Evolutionary conservation across 176 grass and related monocot genomes (phyloP), one percentile per base, ranked within the genome.

Genomic region (Aechmea fasciata): DNA sequence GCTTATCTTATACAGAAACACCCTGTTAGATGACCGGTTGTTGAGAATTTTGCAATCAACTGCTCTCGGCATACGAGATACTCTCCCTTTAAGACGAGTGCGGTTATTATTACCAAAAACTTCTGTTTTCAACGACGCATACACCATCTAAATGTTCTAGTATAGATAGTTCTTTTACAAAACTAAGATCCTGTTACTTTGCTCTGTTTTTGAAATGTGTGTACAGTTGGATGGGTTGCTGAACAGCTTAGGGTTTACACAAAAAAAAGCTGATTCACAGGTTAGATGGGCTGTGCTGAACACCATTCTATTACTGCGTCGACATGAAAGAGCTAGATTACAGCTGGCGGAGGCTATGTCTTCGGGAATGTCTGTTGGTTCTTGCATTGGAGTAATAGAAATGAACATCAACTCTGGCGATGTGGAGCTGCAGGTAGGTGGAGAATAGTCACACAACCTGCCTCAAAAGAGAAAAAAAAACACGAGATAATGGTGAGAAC

Each of bases 211-310:
- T 57, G 19, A 72, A 52, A 70, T 67, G 11, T 63, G 13, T 57
- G 67, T 28, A 61, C 47, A 84, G 82, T 73, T 84, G 20, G 82
- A 84, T 71, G 66, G 55, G 13, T 79, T 84, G 19, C 66, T 79
- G 10, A 84, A 79, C 66, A 75, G 82, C 66, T 75, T 84, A 65
- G 82, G 82, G 1, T 84, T 84, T 54, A 84, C 82, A 28, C 76
- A 79, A 48, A 84, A 71, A 57, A 84, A 84, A 50, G 76, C 71
- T 1, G 57, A 84, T 55, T 79, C 82, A 10, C 76, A 84, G 64
- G 82, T 84, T 3, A 79, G 82, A 57, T 79, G 82, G 82, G 76
- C 82, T 65, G 82, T 84, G 57, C 71, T 79, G 28, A 84, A 84
- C 54, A 84, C 65, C 7, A 47, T 84, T 71, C 48, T 75, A 49